phyloP scores from a whole-genome alignment of 2,329 filamentous ascomycete species.

The Aspergillus sergii region DNA sequence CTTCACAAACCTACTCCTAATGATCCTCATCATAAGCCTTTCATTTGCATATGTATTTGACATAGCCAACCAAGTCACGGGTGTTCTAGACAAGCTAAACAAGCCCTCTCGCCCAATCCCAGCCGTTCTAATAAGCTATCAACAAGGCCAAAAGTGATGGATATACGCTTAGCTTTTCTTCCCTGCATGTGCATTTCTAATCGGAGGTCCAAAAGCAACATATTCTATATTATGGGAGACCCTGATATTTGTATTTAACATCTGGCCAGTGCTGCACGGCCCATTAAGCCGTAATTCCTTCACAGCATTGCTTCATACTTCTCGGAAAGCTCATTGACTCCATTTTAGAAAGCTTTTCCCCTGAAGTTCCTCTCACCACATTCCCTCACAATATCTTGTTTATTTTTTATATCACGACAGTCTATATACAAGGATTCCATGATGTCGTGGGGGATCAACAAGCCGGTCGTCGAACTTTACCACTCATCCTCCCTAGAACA shows the following conservation, averaged over 20 bases:
- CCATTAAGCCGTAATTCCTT: too few species aligned
- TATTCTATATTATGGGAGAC: too few species aligned
- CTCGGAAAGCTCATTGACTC: background rate
- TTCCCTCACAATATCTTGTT: background rate
- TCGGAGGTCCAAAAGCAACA: too few species aligned
- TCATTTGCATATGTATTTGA: slow-evolving; percentile 7
- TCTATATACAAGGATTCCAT: background rate
- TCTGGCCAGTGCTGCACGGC: too few species aligned
- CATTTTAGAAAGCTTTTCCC: background rate
- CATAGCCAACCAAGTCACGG: slow-evolving; percentile 10
- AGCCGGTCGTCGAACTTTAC: background rate
- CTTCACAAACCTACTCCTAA: background rate
- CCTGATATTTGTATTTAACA: too few species aligned
- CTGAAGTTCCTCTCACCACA: too few species aligned
- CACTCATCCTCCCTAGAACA: background rate
- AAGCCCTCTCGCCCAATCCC: slow-evolving; percentile 8
- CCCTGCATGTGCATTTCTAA: too few species aligned
- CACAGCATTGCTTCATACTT: background rate
- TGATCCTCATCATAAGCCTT: background rate
- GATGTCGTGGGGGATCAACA: background rate
- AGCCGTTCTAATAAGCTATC: background rate
- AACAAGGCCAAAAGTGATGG: background rate
- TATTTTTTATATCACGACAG: background rate
- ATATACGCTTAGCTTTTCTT: background rate
- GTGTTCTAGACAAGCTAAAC: slow-evolving; percentile 5